phyloP scores from a whole-genome alignment of 1,139 yeast species.

The Diutina siamensis region DNA sequence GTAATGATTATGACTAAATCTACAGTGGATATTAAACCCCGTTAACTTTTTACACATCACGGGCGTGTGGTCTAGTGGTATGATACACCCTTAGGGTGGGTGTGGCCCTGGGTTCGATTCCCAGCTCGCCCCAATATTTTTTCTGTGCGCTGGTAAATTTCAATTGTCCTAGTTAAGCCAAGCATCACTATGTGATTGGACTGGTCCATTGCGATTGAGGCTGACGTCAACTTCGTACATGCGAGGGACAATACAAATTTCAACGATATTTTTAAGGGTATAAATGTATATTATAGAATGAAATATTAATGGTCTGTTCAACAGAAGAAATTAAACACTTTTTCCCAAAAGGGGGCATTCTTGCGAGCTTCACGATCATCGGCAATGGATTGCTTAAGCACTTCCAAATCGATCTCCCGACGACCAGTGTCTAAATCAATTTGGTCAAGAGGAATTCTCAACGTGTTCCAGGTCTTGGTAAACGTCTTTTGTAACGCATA shows the following conservation, averaged over 20 bases:
- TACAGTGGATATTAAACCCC: background rate
- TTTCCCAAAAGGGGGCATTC: slow-evolving; percentile 20
- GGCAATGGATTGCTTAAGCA: slow-evolving; percentile 33
- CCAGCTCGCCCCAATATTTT: background rate
- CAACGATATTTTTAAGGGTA: too few relatives aligned
- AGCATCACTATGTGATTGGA: too few relatives aligned
- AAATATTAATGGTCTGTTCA: background rate
- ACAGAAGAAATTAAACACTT: slow-evolving; percentile 26
- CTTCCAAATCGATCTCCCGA: slow-evolving; percentile 33
- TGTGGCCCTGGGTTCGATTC: background rate
- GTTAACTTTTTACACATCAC: background rate
- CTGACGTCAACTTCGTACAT: too few relatives aligned
- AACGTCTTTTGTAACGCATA: slow-evolving; percentile 16
- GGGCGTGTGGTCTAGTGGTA: background rate
- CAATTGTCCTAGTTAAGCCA: too few relatives aligned
- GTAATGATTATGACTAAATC: too few relatives aligned
- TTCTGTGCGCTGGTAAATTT: background rate
- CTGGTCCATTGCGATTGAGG: too few relatives aligned
- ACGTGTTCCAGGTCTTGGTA: slow-evolving; percentile 16
- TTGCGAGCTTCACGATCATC: slow-evolving; percentile 24
- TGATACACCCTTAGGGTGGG: background rate
- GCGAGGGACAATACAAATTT: too few relatives aligned
- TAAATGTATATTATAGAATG: too few relatives aligned
- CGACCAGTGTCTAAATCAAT: slow-evolving; percentile 42
- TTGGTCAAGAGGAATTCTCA: slow-evolving; percentile 24